phyloP scores from a whole-genome alignment of 805 yeast genomes.

The Saccharomycopsis lassenensis region DNA sequence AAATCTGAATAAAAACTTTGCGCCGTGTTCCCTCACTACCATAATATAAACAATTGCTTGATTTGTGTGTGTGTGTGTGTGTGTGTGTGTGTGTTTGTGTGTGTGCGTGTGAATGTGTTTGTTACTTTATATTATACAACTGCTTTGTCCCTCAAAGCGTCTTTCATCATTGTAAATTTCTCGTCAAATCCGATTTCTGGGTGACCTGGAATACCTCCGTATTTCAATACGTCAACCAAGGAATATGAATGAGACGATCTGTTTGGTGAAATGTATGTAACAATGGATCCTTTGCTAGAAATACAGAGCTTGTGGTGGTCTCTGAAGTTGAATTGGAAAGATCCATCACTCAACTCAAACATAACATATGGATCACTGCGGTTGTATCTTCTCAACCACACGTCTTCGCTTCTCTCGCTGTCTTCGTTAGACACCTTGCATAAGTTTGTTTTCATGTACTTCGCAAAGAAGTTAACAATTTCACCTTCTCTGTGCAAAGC shows the following conservation, averaged over 20 bases:
- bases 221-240: conserved; percentile 35
- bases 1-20: no score
- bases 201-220: conserved; percentile 36
- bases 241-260: conserved; percentile 62
- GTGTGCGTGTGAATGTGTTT: no score
- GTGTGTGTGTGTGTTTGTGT: no score
- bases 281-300: conserved; percentile 60
- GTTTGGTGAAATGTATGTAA: conserved; percentile 74
- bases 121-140: conserved; percentile 9
- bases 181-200: conserved; percentile 34
- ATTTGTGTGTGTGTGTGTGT: no score
- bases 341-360: conserved; percentile 90
- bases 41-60: no score
- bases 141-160: conserved; percentile 39
- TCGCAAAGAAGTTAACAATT: conserved; percentile 78
- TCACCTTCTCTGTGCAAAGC: conserved; percentile 61
- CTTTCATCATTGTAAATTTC: conserved; percentile 49
- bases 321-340: conserved; percentile 87
- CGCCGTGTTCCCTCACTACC: no score
- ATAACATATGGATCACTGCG: conserved; percentile 72
- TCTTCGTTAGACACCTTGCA: conserved; percentile 60
- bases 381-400: conserved; percentile 72
- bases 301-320: conserved; percentile 87
- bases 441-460: conserved; percentile 84
- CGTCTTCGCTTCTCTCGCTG: conserved; percentile 43